Conservation (phyloP, 2,329 filamentous ascomycete genomes). For the Ceratocystis variospora region DNA sequence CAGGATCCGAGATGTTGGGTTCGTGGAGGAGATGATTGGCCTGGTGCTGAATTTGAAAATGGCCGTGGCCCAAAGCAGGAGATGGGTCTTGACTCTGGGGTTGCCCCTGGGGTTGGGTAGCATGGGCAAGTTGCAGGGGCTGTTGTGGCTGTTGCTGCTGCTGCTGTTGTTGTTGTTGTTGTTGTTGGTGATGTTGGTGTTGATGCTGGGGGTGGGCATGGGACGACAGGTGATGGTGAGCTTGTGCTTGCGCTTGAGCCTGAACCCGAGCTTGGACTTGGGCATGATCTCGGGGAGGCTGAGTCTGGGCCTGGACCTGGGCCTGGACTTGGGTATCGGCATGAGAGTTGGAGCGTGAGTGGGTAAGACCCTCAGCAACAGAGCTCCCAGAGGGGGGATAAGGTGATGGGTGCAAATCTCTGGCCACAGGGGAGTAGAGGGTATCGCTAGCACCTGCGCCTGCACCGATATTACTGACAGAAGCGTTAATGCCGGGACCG, state of each 20-base stretch:
- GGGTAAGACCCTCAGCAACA: neutral
- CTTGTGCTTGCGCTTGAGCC: neutral
- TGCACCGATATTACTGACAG: neutral
- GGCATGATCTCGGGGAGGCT: neutral
- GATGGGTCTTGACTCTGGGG: neutral
- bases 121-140: slow-evolving; percentile 11
- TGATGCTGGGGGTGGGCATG: slow-evolving; percentile 28
- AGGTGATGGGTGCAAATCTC: slow-evolving; percentile 11
- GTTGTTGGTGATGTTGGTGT: slow-evolving; percentile 26
- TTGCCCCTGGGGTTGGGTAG: neutral
- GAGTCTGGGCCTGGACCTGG: neutral
- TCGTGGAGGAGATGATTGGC: slow-evolving; percentile 1
- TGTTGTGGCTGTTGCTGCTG: slow-evolving; percentile 17
- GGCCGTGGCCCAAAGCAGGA: neutral
- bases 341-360: neutral
- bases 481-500: slow-evolving; percentile 1
- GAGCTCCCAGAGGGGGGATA: neutral
- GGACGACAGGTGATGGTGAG: slow-evolving; percentile 24
- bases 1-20: neutral
- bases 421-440: slow-evolving; percentile 10
- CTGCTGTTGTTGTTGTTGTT: slow-evolving; percentile 18
- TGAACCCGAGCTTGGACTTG: neutral
- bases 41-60: slow-evolving; percentile 15
- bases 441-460: neutral
- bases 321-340: neutral